These are phyloP conservation scores for Metschnikowia chrysomelidarum DNA, from an alignment of 805 yeast genomes.

Conservation along the genomic window DNA sequence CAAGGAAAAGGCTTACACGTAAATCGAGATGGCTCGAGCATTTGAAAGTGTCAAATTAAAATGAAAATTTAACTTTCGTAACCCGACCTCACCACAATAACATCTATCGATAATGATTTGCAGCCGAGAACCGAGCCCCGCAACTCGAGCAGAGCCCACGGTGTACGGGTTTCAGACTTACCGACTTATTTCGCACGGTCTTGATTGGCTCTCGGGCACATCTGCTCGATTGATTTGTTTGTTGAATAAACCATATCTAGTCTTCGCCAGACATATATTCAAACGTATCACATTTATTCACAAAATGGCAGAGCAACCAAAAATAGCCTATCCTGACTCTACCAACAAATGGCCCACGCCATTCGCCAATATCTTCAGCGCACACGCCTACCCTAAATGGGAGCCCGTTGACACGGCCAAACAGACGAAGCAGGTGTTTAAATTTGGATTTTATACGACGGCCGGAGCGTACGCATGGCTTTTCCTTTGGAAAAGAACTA, in stretches of 20 bases:
- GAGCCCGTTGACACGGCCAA: constrained; percentile 55
- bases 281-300: not conserved
- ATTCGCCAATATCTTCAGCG: constrained; percentile 37
- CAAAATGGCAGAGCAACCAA: constrained; percentile 24
- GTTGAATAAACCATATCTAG: not conserved
- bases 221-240: not conserved
- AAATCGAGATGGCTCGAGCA: too few relatives aligned
- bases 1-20: too few relatives aligned
- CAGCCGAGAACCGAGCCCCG: too few relatives aligned
- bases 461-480: constrained; percentile 49
- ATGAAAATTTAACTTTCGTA: too few relatives aligned
- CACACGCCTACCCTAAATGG: constrained; percentile 46
- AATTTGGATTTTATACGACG: constrained; percentile 46
- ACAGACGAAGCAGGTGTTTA: constrained; percentile 47
- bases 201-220: constrained; percentile 16
- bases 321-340: constrained; percentile 32
- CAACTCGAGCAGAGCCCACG: not conserved
- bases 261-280: not conserved
- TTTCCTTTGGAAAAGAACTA: constrained; percentile 42
- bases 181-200: constrained; percentile 15
- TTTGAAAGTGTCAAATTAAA: too few relatives aligned
- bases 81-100: too few relatives aligned
- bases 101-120: too few relatives aligned
- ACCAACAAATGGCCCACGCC: constrained; percentile 42
- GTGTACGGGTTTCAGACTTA: constrained; percentile 16